phyloP scores from a whole-genome alignment of 176 grass and related monocot species.

The Eleusine coracana region DNA sequence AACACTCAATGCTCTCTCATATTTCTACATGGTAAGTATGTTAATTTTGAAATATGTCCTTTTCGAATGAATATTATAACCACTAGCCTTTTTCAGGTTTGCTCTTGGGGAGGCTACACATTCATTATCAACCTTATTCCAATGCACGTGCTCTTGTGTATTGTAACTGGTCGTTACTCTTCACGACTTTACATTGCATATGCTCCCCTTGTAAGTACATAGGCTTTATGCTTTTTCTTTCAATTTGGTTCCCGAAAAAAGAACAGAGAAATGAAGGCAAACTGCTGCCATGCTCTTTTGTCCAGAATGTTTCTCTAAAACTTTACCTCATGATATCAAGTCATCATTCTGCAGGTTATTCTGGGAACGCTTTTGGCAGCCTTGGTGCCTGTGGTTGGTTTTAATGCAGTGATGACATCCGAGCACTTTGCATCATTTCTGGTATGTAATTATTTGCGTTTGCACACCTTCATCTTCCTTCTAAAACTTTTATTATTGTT shows the following conservation, averaged over 20 bases:
- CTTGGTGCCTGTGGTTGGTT: conserved; percentile 99
- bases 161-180: conserved; percentile 97
- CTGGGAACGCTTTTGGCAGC: conserved; percentile 94
- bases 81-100: conserved; percentile 69
- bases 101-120: conserved; percentile 99
- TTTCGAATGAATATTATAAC: conserved; percentile 44
- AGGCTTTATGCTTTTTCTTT: neutral
- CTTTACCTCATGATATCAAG: neutral
- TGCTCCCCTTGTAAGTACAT: conserved; percentile 92
- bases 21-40: conserved; percentile 98
- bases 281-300: neutral
- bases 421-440: conserved; percentile 99
- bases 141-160: conserved; percentile 96
- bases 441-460: conserved; percentile 53
- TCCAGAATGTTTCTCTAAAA: neutral
- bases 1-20: conserved; percentile 91
- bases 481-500: conserved; percentile 17
- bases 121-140: conserved; percentile 99
- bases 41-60: conserved; percentile 28
- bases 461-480: conserved; percentile 31
- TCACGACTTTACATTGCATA: conserved; percentile 97
- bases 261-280: neutral
- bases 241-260: neutral
- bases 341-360: conserved; percentile 70
- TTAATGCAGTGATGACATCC: conserved; percentile 99